Evolutionary conservation across 345 rosid species (phyloP), one percentile per base, ranked within the genome.

Genomic region (Syzygium jambos): DNA sequence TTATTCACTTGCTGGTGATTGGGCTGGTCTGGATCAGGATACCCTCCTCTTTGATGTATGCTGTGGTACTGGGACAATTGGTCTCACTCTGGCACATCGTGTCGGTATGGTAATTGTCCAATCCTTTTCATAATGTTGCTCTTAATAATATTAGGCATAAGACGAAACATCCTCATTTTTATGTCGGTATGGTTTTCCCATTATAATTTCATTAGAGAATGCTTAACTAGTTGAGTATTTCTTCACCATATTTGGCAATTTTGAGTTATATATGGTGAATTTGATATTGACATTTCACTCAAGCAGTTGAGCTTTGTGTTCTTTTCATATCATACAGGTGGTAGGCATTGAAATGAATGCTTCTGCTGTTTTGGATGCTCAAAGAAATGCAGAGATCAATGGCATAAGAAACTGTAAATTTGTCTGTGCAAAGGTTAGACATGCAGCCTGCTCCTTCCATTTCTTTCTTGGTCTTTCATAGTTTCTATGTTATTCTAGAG

Each of bases 291-390:
- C 38, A 52, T 53, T 83, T 84, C 41, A 84, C 57, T 84, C 56
- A 1, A 56, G 51, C 30, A 4, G 30, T 27, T 34, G 49, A 59
- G 49, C 27, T 29, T 43, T 25, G 52, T 86, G 54, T 84, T 82
- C 86, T 78, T 59, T 49, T 77, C 78, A 38, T 85, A 27, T 88
- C n/a, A 85, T 87, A 89, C 86, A 95, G 99, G 98, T 96, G 85
- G 91, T 98, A 52, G 99, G 99, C 87, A 93, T 96, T 90, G 99
- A 98, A 93, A 95, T 96, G 98, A 98, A 98, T 90, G 96, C 97
- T 84, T 98, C 99, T 68, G 99, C 99, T 29, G 98, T 98, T 86
- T 93, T 92, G 87, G 99, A 98, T 94, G 99, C 99, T 30, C 92
- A 93, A 82, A 87, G 92, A 77, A 98, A 98, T 89, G 99, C 99